Base-by-base conservation (phyloP, 2,329 filamentous ascomycete species). In the Cryphonectria japonica region DNA sequence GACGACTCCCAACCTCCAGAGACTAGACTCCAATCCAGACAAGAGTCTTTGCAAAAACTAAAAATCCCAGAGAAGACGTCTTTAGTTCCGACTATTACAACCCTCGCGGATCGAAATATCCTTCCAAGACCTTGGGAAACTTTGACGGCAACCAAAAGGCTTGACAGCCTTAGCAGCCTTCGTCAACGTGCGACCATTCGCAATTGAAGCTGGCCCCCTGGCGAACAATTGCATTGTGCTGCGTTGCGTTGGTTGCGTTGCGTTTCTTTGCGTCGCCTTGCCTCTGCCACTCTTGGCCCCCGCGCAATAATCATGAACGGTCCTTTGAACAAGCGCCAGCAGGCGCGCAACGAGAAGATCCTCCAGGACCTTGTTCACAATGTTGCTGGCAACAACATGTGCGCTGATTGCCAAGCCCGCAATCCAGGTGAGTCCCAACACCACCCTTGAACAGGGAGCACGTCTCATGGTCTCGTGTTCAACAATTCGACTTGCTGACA, bases 331-430 rank as follows among this genome's bases (percentile, higher is more conserved):
- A 99, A 98, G 88, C 94, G 96, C 83, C 94, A 98, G 85, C 95
- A 98, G 87, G 94, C 93, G 86, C 95, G 96, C 83, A 98, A 99
- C 82, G 96, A 99, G 85, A 93, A 93, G 80, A 86, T 89, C 69
- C 86, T 99, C 75, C 94, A 98, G 79, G 95, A 98, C 64, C 88
- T 99, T 74, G 91, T 98, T 75, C 92, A 92, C 75, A 89, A 85
- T 52, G 77, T 97, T 13, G 89, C 94, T 11, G 96, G 96, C 71
- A 99, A 99, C 84, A 94, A 96, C 80, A 85, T 90, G 78, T 99
- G 96, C 84, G 96, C 96, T 74, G 96, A 99, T 83, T 99, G 96
- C 83, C 88, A 91, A 79, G 91, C 94, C 73, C 90, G 91, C 80
- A 98, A 98, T 82, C 96, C 96, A 89, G 92, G 94, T 97, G 84